Conservation (phyloP, 1,284 basidiomycete genomes). For the Ustilago esculenta region DNA sequence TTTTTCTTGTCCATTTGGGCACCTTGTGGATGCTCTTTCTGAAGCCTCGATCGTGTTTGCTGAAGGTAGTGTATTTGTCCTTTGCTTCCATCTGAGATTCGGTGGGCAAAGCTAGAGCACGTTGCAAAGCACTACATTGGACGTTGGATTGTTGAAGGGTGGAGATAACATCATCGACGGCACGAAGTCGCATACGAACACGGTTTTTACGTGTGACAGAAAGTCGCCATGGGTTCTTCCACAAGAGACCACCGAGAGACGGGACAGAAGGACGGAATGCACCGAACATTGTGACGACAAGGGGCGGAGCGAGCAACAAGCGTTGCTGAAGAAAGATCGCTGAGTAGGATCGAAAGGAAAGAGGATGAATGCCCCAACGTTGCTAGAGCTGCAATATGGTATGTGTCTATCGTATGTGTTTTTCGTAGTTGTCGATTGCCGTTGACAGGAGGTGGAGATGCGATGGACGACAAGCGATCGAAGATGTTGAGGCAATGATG, state of each 20-base stretch:
- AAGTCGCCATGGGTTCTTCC: conserved; percentile 94
- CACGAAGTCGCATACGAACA: conserved; percentile 84
- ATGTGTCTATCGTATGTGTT: too few relatives aligned
- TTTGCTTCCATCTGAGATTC: conserved; percentile 84
- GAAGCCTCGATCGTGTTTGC: conserved; percentile 73
- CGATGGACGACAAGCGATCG: too few relatives aligned
- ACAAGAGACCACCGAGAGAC: conserved; percentile 78
- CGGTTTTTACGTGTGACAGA: conserved; percentile 91
- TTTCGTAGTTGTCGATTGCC: too few relatives aligned
- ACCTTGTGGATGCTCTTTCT: conserved; percentile 91
- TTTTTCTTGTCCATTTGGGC: conserved; percentile 59
- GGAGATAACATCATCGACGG: conserved; percentile 91
- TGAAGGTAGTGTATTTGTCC: conserved; percentile 97
- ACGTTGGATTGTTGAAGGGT: conserved; percentile 84
- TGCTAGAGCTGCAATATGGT: too few relatives aligned
- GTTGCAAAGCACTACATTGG: conserved; percentile 77
- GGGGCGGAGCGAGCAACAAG: neutral
- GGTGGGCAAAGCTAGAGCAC: conserved; percentile 81
- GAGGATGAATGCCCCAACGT: too few relatives aligned
- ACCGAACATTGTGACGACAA: conserved; percentile 52
- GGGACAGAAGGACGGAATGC: conserved; percentile 77
- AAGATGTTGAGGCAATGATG: too few relatives aligned
- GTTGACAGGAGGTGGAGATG: too few relatives aligned
- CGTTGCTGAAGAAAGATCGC: neutral
- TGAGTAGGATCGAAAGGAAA: too few relatives aligned